These are phyloP conservation scores for Leishmania mexicana DNA, from an alignment of 208 protist genomes.

Conservation along the genomic window DNA sequence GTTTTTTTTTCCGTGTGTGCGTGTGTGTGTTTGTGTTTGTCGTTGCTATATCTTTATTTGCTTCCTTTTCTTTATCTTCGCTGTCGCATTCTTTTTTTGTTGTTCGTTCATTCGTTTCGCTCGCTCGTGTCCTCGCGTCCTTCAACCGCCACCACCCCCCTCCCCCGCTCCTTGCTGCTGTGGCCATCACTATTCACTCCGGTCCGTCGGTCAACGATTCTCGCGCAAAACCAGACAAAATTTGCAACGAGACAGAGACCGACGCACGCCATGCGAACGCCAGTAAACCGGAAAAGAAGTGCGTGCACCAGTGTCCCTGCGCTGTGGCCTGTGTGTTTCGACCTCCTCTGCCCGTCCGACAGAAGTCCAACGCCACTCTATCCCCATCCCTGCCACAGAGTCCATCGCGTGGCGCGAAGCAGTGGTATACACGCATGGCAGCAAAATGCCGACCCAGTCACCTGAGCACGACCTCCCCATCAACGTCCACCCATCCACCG, in stretches of 20 bases:
- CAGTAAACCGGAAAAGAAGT: neutral
- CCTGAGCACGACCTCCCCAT: neutral
- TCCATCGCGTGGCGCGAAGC: neutral
- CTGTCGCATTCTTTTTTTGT: neutral
- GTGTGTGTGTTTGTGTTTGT: neutral
- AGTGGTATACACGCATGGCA: neutral
- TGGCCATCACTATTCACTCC: neutral
- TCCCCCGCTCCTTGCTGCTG: neutral
- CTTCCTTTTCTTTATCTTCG: neutral
- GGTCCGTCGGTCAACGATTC: neutral
- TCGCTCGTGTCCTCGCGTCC: neutral
- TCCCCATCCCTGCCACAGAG: neutral
- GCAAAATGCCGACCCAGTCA: neutral
- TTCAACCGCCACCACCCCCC: neutral
- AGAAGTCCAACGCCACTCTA: neutral
- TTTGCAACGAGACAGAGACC: neutral
- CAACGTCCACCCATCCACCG: neutral
- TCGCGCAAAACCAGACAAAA: neutral
- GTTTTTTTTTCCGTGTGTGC: too few relatives aligned
- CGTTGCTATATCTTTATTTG: neutral
- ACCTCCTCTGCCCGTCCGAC: neutral
- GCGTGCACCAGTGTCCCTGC: neutral
- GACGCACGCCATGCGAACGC: neutral
- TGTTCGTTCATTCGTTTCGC: neutral
- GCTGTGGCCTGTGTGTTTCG: neutral